Conservation (phyloP, 352 stramenopile genomes). For the Globisporangium megalacanthum region DNA sequence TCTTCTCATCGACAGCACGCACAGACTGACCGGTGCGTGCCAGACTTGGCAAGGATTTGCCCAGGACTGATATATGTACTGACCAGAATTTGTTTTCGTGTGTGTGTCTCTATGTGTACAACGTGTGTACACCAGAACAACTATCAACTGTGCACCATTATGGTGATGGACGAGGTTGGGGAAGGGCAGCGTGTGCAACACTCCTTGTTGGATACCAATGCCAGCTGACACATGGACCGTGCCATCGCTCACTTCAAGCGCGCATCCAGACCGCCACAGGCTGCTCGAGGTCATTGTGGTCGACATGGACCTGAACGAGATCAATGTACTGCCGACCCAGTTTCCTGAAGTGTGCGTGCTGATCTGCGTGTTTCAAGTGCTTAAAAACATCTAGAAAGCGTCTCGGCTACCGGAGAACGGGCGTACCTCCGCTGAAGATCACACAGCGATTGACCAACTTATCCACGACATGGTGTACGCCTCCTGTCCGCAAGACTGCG, state of each 20-base stretch:
- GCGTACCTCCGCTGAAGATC: no score
- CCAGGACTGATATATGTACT: no score
- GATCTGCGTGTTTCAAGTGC: constrained; percentile 23
- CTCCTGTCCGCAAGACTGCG: background rate
- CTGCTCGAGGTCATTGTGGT: constrained; percentile 18
- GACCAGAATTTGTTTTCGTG: no score
- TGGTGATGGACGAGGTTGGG: constrained; percentile 18
- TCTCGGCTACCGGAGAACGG: no score
- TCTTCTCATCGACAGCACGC: constrained; percentile 15
- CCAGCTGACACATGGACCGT: constrained; percentile 19
- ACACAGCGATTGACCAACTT: no score
- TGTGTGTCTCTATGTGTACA: no score
- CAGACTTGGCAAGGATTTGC: no score
- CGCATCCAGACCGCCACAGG: constrained; percentile 3
- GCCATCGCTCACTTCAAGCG: constrained; percentile 10
- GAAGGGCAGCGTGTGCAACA: constrained; percentile 12
- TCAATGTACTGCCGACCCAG: constrained; percentile 10
- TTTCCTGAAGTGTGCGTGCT: constrained; percentile 13
- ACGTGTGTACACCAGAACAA: constrained; percentile 3
- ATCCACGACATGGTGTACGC: constrained; percentile 14
- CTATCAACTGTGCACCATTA: constrained; percentile 19
- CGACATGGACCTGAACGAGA: constrained; percentile 25
- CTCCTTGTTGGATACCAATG: constrained; percentile 13
- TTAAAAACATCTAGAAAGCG: no score
- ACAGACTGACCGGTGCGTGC: constrained; percentile 15